Base-by-base conservation (phyloP, 179 eudicot genomes). In the Beta lomatogona region DNA sequence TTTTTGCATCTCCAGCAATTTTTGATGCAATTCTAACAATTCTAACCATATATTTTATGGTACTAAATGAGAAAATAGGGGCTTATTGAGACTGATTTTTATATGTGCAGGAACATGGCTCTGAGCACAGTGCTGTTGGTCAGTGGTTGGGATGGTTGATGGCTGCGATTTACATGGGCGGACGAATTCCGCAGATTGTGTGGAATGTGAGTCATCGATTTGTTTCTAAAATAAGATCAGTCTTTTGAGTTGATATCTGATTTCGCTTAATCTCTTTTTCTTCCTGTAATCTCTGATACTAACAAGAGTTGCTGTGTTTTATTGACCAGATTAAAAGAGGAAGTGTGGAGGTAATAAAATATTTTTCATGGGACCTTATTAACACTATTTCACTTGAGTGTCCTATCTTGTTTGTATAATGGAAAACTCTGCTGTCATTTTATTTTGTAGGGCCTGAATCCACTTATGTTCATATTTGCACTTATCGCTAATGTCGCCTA, bases 131-230 rank as follows among this genome's bases (percentile, higher is more conserved):
- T 71, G 91, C 82, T 2, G 71, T 82, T 22, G 98, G 99, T 46
- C 94, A 94, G 81, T 90, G 87, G 87, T 73, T 94, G 77, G 99
- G 99, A 36, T 96, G 99, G 99, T 73, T 94, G 85, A 96, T 96
- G 99, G 98, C 99, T 71, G 99, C 97, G 60, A 88, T 96, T 53
- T 96, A 96, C 87, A 96, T 96, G 98, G 97, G 99, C 9, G 97
- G 99, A 53, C 91, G 99, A 45, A 84, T 96, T 75, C 99, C 99
- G 81, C 99, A 96, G 83, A 96, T 96, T 60, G 84, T 90, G 82
- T 79, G 95, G 81, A 96, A 96, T 86, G 99, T 96, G 83, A 88
- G 94, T 78, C 36, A 31, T 79, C 41, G 4, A 36, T 36, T 36
- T 57, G 50, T 45, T 78, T n/a, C 9, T 53, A 2, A 25, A 46